Base-by-base conservation (phyloP, 352 stramenopile genomes). In the Phytopythium litorale region DNA sequence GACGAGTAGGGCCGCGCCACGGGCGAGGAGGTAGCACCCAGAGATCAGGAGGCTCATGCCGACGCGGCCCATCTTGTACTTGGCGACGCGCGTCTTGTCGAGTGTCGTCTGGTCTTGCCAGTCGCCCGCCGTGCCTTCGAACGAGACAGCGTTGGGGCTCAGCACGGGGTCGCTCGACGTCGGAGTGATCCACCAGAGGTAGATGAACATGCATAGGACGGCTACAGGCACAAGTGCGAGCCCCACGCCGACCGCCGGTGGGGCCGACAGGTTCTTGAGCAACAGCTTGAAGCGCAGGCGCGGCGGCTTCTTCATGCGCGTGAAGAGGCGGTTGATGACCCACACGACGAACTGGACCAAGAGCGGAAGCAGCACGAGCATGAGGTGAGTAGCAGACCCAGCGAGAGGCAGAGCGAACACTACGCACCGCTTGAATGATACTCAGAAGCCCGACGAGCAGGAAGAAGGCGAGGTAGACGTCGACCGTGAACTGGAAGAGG, bases 391-490 rank as follows among this genome's bases (percentile, higher is more conserved):
- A 19, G 1, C 1, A 13, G 7, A 25, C 7, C 42, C 1, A 49
- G 42, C 42, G n/a, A 49, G 19, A 25, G 1, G 7, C 49, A 50
- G 16, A 33, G 8, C n/a, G 25, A 15, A 1, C 12, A 49, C 15
- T n/a, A 78, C 72, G 54, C 76, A 95, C 82, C 54, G 89, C 92
- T 54, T 97, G 83, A 12, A 94, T 70, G 58, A 97, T 88, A 46
- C 89, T 94, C 7, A 92, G 53, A 25, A 97, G 60, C 30, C 94
- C 96, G 12, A 99, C 86, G 35, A 97, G 68, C 13, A 80, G 90
- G 67, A 98, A 99, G 58, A 98, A 97, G 9, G 97, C 68, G 16
- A 98, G 73, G 64, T 99, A 99, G 4, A 99, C 87, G 62, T 93
- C 83, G 28, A 87, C 81, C 0, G 83, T 88, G 67, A 99, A 99